Conservation (phyloP, 345 rosid genomes). For the Nasturtium officinale region DNA sequence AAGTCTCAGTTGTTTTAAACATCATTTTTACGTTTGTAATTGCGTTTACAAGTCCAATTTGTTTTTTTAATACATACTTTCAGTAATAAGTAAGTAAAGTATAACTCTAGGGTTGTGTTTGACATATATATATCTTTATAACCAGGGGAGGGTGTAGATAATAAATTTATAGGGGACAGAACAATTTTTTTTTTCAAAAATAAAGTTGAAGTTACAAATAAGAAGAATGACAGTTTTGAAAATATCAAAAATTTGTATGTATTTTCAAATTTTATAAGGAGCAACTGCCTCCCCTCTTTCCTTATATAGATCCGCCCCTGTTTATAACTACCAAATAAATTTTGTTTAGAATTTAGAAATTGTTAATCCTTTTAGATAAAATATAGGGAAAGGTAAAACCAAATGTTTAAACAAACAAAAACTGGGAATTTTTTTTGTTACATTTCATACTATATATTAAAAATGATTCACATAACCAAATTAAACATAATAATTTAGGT, state of each 20-base stretch:
- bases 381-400: not conserved
- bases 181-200: no score
- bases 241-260: no score
- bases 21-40: not conserved
- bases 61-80: not conserved
- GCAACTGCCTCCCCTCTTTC: no score
- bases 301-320: no score
- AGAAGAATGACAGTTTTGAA: no score
- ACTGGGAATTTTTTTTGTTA: not conserved
- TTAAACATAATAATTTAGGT: conserved; percentile 3
- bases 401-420: not conserved
- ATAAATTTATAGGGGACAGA: no score
- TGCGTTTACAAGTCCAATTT: not conserved
- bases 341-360: not conserved
- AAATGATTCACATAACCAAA: not conserved
- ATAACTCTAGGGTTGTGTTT: not conserved
- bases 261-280: no score
- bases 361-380: not conserved
- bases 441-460: not conserved
- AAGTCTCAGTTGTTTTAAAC: not conserved
- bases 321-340: no score
- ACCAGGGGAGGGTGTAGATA: no score
- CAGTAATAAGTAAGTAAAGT: not conserved
- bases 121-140: no score
- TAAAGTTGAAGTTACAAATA: no score